Conservation (phyloP, 148 eudicot genomes). For the Selenicereus undatus region DNA sequence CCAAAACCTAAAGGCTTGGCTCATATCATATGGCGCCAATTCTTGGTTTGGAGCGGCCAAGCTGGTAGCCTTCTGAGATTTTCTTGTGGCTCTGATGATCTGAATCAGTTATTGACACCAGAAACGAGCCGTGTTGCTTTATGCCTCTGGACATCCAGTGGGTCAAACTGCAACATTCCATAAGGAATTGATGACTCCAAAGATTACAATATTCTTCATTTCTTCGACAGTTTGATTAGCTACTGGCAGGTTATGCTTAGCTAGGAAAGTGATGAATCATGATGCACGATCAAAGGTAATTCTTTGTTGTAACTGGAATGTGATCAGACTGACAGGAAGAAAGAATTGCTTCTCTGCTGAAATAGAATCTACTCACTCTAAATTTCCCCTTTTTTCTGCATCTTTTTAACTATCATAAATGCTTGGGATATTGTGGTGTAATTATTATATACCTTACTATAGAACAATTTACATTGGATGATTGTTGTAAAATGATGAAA, state of each 20-base stretch:
- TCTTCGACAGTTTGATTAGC: neutral
- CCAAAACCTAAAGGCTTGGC: neutral
- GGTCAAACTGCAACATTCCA: neutral
- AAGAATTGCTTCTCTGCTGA: neutral
- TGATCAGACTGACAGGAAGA: neutral
- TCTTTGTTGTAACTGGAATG: slow-evolving; percentile 7
- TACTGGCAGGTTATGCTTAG: neutral
- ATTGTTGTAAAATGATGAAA: neutral
- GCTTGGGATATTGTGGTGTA: neutral
- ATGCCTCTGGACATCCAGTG: neutral
- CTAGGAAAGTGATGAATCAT: neutral
- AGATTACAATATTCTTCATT: neutral
- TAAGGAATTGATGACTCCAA: neutral
- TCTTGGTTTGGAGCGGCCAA: neutral
- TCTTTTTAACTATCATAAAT: no score
- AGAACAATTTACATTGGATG: neutral
- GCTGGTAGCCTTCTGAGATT: neutral
- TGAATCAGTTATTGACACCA: neutral
- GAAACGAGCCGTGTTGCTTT: neutral
- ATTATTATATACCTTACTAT: neutral
- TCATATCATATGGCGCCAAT: neutral
- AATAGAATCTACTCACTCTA: neutral
- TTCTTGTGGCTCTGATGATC: neutral
- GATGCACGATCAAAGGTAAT: neutral
- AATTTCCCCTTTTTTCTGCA: neutral